phyloP scores from a whole-genome alignment of 2,329 filamentous ascomycete species.

The Trichoderma sp. region DNA sequence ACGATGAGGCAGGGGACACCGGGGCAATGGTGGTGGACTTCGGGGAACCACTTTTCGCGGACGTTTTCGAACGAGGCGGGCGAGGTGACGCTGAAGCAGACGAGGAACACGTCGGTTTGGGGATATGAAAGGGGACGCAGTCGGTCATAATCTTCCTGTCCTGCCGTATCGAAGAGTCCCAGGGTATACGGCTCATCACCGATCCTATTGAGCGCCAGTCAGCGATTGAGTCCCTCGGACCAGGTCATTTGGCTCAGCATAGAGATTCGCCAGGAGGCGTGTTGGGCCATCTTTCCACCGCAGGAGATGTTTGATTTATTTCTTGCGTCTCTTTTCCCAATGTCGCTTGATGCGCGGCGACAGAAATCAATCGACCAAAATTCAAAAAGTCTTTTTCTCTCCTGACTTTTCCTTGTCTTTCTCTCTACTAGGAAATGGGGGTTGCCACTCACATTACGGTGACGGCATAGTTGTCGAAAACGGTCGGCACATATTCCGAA shows the following conservation, averaged over 20 bases:
- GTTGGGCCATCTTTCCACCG: background rate
- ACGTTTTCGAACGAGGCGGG: conserved; percentile 99
- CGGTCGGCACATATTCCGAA: conserved; percentile 98
- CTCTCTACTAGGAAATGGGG: conserved; percentile 7
- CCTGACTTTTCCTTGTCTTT: background rate
- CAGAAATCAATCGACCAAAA: background rate
- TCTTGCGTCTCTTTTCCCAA: background rate
- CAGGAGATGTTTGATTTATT: background rate
- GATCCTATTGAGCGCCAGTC: conserved; percentile 64
- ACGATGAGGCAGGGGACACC: conserved; percentile 98
- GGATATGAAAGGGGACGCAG: conserved; percentile 95
- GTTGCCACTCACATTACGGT: conserved; percentile 89
- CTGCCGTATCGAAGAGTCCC: conserved; percentile 96
- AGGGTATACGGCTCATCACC: conserved; percentile 98
- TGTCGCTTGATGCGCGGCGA: background rate
- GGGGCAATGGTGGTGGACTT: conserved; percentile 98
- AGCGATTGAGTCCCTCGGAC: background rate
- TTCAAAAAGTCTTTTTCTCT: background rate
- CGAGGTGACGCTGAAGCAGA: conserved; percentile 98
- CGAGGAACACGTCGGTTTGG: conserved; percentile 97
- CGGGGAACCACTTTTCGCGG: conserved; percentile 97
- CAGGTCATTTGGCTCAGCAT: background rate
- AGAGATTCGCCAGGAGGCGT: background rate
- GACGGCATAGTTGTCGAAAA: conserved; percentile 99
- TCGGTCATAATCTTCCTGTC: conserved; percentile 99